phyloP scores from a whole-genome alignment of 2,329 filamentous ascomycete species.

The Orbilia blumenaviensis region DNA sequence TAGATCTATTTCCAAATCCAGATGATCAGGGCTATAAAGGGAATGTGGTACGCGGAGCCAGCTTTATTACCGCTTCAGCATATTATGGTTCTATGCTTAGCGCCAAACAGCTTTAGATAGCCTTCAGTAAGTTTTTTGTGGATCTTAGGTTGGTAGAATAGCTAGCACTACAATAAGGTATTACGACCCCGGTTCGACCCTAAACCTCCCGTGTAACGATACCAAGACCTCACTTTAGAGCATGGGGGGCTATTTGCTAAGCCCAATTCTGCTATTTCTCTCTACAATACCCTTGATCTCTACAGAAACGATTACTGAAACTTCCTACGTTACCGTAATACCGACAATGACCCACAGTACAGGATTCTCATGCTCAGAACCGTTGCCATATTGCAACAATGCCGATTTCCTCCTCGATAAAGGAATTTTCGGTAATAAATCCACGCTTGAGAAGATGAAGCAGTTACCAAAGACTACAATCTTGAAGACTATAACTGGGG shows the following conservation, averaged over 20 bases:
- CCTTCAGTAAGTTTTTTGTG: too few species aligned
- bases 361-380: neutral
- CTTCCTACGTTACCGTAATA: neutral
- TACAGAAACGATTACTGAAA: neutral
- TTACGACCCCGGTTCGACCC: too few species aligned
- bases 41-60: too few species aligned
- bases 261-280: too few species aligned
- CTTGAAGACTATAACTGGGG: neutral
- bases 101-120: too few species aligned
- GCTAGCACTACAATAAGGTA: too few species aligned
- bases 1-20: neutral
- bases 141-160: too few species aligned
- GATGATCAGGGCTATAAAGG: too few species aligned
- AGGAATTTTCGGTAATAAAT: neutral
- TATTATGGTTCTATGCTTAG: too few species aligned
- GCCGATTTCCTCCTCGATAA: neutral
- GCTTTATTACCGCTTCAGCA: too few species aligned
- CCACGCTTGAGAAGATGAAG: neutral
- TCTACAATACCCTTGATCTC: neutral
- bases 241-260: neutral
- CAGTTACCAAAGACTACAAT: neutral
- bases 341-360: neutral
- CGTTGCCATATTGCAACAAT: neutral
- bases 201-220: too few species aligned
- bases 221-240: neutral